Evolutionary conservation across 129 eudicot genomes (phyloP).

Genomic region (Smallanthus sonchifolius): DNA sequence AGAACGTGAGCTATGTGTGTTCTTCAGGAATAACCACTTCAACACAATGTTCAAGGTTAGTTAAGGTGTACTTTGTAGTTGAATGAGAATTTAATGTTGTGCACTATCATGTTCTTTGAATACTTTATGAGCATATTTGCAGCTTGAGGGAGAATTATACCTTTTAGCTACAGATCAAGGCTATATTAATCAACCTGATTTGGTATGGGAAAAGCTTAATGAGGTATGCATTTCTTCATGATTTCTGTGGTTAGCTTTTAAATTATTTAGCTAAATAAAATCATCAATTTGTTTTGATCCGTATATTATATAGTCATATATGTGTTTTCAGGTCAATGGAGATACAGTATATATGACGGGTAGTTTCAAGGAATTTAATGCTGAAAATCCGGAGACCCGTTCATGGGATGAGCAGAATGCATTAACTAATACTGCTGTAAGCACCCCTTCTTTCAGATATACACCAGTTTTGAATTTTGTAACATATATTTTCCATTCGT

Average conservation of each 20-base stretch:
- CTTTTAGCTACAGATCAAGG: constrained; percentile 94
- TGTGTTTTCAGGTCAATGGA: constrained; percentile 70
- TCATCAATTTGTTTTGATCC: not conserved
- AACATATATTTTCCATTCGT: not conserved
- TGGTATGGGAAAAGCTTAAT: constrained; percentile 92
- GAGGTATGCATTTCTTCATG: constrained; percentile 49
- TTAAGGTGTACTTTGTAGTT: constrained; percentile 12
- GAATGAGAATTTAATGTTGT: not conserved
- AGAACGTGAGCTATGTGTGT: constrained; percentile 89
- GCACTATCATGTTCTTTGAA: not conserved
- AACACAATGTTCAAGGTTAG: constrained; percentile 97
- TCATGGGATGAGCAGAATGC: constrained; percentile 83
- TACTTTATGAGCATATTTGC: constrained; percentile 32
- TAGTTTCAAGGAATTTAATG: constrained; percentile 80
- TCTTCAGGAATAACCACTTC: constrained; percentile 96
- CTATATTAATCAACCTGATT: constrained; percentile 79
- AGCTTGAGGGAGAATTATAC: constrained; percentile 79
- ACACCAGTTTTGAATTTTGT: not conserved
- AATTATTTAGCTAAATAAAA: not conserved
- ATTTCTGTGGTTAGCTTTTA: not conserved
- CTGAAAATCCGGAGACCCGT: constrained; percentile 47
- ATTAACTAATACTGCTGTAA: constrained; percentile 70
- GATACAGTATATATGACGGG: constrained; percentile 78
- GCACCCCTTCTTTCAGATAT: constrained; percentile 16
- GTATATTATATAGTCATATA: not conserved